Base-by-base conservation (phyloP, 2,329 filamentous ascomycete genomes). In the Aschersonia sp. region DNA sequence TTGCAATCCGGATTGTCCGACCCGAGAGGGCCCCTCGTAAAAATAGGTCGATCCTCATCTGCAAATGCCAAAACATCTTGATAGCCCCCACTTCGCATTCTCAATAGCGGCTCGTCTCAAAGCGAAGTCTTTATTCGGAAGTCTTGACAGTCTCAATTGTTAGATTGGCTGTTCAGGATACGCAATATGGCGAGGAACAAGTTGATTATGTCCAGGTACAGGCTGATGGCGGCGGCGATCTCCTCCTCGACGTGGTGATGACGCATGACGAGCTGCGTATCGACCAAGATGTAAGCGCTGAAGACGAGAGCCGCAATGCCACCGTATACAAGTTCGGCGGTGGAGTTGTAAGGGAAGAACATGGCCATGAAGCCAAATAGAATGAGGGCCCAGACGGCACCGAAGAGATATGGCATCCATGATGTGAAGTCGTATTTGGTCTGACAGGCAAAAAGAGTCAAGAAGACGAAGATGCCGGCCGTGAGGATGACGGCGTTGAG, bases 171-270 rank as follows among this genome's bases (percentile, higher is more conserved):
- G 74, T 98, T 98, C 60, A 98, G 73, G 58, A 98, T 97, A 61
- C 92, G 78, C 61, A 98, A 73, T 60, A 98, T 98, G 47, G 88
- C 84, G 55, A 98, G 74, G 79, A 98, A 98, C 55, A 98, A 68
- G 75, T 98, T 98, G 72, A 97, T 87, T 54, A 97, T 82, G 65
- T 97, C 91, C 45, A 98, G 77, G 65, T 98, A 98, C 45, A 98
- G 75, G 61, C 86, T 92, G 65, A 98, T 95, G 7, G 87, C 83
- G 45, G 91, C 91, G 5, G 89, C 89, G 62, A 97, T 96, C 73
- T 96, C 89, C 75, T 96, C 91, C 69, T 98, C 92, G 47, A 96
- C 88, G 61, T 97, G 91, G 68, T 96, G 92, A 66, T 95, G 86
- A 60, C 89, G 80, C 78, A 98, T 84, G 52, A 98, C 80, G 57